These are phyloP conservation scores for Tylopilus balloui DNA, from an alignment of 768 basidiomycete species.

Conservation along the genomic window DNA sequence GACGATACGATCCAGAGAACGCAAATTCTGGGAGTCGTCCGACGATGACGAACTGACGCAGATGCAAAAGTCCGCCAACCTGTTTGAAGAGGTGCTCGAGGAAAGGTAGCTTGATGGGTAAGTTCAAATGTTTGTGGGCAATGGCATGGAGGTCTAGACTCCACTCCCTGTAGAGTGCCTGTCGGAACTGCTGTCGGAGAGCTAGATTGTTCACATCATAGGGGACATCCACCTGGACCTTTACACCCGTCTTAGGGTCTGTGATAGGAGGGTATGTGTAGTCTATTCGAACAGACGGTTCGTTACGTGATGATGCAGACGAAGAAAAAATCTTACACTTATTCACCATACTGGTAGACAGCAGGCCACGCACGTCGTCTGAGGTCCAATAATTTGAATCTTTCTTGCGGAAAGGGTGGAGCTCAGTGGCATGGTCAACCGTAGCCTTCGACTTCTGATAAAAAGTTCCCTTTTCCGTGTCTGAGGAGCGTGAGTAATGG, in stretches of 20 bases:
- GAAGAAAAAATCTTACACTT: slow-evolving; percentile 8
- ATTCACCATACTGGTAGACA: background rate
- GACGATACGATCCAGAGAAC: slow-evolving; percentile 16
- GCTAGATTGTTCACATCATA: background rate
- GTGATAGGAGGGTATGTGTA: slow-evolving; percentile 19
- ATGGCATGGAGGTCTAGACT: background rate
- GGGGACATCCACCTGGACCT: slow-evolving; percentile 14
- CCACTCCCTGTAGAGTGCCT: slow-evolving; percentile 6
- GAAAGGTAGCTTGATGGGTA: background rate
- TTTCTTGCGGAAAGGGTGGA: slow-evolving; percentile 13
- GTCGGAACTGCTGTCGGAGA: slow-evolving; percentile 7
- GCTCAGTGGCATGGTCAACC: background rate
- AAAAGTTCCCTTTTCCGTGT: background rate
- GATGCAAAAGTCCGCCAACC: background rate
- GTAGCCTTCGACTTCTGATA: background rate
- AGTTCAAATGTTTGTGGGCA: background rate
- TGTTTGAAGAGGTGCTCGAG: slow-evolving; percentile 4
- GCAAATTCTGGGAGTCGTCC: slow-evolving; percentile 16
- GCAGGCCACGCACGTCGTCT: slow-evolving; percentile 5
- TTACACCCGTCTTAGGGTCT: background rate
- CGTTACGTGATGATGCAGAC: background rate
- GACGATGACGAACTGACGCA: slow-evolving; percentile 9
- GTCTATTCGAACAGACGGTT: slow-evolving; percentile 2
- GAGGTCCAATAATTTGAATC: slow-evolving; percentile 14
- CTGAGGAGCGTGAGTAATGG: background rate